A percentile compares a stretch with the other conserved stretches of the same genome.
phyloP scores from a whole-genome alignment of 164 flowering plant genomes.

The Pachysandra terminalis region DNA sequence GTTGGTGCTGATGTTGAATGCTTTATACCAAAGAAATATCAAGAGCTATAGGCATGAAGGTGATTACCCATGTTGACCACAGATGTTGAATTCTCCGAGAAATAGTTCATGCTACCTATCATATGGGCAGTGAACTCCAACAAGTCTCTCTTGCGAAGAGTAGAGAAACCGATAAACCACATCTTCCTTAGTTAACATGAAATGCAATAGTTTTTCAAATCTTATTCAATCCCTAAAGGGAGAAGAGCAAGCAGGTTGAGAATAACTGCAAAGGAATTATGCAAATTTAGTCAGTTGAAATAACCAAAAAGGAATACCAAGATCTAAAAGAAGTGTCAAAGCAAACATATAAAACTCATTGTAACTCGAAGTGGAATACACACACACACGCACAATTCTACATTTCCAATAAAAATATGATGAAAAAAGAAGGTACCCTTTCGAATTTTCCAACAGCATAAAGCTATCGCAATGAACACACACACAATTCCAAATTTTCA shows the following conservation, averaged over 20 bases:
- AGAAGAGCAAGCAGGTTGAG: not conserved
- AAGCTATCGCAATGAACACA: too few relatives aligned
- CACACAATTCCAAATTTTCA: too few relatives aligned
- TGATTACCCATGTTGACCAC: not conserved
- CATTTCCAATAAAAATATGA: too few relatives aligned
- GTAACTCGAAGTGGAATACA: too few relatives aligned
- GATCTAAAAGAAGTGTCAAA: not conserved
- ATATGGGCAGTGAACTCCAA: not conserved
- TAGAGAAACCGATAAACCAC: conserved; percentile 6
- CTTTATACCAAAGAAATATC: not conserved
- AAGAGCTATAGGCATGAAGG: not conserved
- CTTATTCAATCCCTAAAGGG: not conserved
- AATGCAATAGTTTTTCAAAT: not conserved
- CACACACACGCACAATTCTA: too few relatives aligned
- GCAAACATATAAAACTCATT: too few relatives aligned
- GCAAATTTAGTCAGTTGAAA: not conserved
- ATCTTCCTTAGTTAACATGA: conserved; percentile 1
- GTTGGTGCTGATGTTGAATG: not conserved
- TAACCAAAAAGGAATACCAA: not conserved
- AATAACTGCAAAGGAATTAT: not conserved
- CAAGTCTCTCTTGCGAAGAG: conserved; percentile 1
- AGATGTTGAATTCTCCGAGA: not conserved
- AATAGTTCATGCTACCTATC: not conserved
- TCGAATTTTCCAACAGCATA: too few relatives aligned
- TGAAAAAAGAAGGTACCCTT: too few relatives aligned